Conservation (phyloP, 805 yeast genomes). For the Crinitomyces ghanaensis region DNA sequence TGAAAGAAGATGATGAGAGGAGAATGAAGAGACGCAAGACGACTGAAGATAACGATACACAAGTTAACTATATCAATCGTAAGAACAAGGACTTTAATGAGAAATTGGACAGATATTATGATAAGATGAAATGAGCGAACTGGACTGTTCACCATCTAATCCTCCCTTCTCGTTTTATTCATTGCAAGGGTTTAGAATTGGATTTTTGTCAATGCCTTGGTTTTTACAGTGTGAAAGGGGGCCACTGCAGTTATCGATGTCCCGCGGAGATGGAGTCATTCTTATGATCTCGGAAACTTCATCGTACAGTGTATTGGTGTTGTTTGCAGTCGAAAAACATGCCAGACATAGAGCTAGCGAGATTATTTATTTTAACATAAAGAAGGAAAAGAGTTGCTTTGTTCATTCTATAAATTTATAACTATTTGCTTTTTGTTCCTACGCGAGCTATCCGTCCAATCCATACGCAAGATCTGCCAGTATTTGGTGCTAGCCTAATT, state of each 20-base stretch:
- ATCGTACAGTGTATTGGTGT: too few species aligned
- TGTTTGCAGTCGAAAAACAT: too few species aligned
- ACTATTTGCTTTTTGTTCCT: constrained; percentile 1
- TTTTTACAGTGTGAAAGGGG: not conserved
- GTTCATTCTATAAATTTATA: constrained; percentile 29
- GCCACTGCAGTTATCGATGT: constrained; percentile 16
- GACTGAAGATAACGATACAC: constrained; percentile 28
- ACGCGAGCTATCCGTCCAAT: not conserved
- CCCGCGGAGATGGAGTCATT: too few species aligned
- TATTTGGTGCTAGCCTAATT: not conserved
- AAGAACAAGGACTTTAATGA: constrained; percentile 65
- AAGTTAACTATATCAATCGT: constrained; percentile 43
- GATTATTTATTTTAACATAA: too few species aligned
- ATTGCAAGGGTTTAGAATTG: not conserved
- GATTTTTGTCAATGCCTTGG: not conserved
- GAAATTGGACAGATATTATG: constrained; percentile 51
- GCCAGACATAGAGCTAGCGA: too few species aligned
- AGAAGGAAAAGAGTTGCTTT: too few species aligned
- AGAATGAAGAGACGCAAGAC: constrained; percentile 25
- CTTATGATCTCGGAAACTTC: too few species aligned
- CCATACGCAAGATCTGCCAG: not conserved
- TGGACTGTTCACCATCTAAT: not conserved
- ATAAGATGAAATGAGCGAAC: constrained; percentile 25
- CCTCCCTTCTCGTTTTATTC: not conserved
- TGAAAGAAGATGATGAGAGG: constrained; percentile 30